Evolutionary conservation across 1,139 yeast genomes (phyloP).

Genomic region (Saccharomyces hybrid): DNA sequence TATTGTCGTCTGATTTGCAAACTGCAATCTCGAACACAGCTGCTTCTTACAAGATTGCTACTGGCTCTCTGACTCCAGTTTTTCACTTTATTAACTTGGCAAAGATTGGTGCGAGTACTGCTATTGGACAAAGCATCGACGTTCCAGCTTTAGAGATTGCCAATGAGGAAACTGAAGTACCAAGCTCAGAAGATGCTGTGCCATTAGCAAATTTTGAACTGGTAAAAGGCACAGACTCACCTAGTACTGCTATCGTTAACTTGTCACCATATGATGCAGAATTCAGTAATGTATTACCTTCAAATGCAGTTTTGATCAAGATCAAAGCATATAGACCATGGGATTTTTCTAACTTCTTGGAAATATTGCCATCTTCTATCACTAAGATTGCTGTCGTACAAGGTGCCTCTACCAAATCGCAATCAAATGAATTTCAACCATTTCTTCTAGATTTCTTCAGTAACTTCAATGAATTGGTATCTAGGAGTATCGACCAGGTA

Average conservation of each 20-base stretch:
- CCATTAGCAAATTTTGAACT: not conserved
- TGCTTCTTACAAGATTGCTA: conserved; percentile 53
- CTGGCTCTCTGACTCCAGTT: conserved; percentile 45
- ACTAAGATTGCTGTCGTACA: conserved; percentile 52
- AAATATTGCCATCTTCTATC: conserved; percentile 49
- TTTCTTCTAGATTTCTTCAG: conserved; percentile 71
- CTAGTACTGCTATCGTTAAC: conserved; percentile 44
- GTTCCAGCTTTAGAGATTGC: conserved; percentile 9
- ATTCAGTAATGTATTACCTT: conserved; percentile 33
- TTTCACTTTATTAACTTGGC: conserved; percentile 53
- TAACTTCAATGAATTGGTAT: conserved; percentile 42
- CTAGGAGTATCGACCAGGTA: conserved; percentile 44
- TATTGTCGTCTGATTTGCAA: conserved; percentile 53
- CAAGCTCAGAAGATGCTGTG: not conserved
- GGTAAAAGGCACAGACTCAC: conserved; percentile 4
- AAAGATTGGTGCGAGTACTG: conserved; percentile 24
- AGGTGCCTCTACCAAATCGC: conserved; percentile 43
- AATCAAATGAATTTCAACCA: conserved; percentile 47
- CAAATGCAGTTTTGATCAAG: conserved; percentile 45
- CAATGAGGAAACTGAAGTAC: conserved; percentile 2
- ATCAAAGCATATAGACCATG: conserved; percentile 71
- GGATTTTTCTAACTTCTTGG: conserved; percentile 44
- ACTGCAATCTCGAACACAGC: conserved; percentile 46
- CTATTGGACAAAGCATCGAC: conserved; percentile 10
- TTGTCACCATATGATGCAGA: conserved; percentile 52